phyloP scores from a whole-genome alignment of 805 yeast species.

The Candida boidinii region DNA sequence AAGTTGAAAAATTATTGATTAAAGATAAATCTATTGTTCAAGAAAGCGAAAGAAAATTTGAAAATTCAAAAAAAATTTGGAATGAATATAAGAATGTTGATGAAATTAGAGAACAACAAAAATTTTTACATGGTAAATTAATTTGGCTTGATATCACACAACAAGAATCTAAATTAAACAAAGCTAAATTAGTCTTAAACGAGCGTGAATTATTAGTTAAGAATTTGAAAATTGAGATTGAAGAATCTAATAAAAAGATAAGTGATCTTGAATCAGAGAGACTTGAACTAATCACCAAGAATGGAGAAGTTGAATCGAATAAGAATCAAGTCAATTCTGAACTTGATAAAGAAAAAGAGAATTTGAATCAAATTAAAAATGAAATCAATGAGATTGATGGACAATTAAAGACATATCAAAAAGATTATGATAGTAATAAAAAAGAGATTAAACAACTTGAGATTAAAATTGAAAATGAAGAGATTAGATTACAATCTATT shows the following conservation, averaged over 20 bases:
- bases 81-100: constrained; percentile 31
- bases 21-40: constrained; percentile 30
- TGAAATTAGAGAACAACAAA: constrained; percentile 29
- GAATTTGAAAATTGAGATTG: not conserved
- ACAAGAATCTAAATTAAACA: constrained; percentile 14
- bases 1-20: constrained; percentile 31
- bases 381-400: too few relatives aligned
- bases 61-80: constrained; percentile 33
- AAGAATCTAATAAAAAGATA: constrained; percentile 2
- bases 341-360: too few relatives aligned
- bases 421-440: constrained; percentile 11
- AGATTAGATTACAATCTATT: constrained; percentile 28
- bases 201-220: constrained; percentile 9
- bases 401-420: too few relatives aligned
- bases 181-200: constrained; percentile 12
- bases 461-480: constrained; percentile 22
- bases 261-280: constrained; percentile 14
- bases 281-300: constrained; percentile 5
- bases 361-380: too few relatives aligned
- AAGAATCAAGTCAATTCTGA: too few relatives aligned
- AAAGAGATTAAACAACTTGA: constrained; percentile 14
- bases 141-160: constrained; percentile 36
- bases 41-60: constrained; percentile 29
- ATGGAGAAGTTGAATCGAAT: constrained; percentile 12
- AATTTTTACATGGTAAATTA: constrained; percentile 36